A percentile compares a stretch with the other conserved stretches of the same genome.
These are phyloP conservation scores for Leishmania guyanensis DNA, from an alignment of 208 protist genomes.

Conservation along the genomic window DNA sequence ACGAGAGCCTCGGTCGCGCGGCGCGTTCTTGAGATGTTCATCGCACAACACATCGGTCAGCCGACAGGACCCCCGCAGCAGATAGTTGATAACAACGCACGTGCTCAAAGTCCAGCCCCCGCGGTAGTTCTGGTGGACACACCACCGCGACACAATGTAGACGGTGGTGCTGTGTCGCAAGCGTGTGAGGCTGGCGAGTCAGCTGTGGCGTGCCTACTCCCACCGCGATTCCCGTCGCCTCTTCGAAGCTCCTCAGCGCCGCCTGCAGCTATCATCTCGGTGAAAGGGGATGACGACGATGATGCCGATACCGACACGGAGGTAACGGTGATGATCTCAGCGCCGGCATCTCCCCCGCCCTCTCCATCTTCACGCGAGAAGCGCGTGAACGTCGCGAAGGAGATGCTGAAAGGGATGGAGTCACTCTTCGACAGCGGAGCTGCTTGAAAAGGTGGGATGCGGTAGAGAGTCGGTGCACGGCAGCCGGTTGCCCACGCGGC, in stretches of 20 bases:
- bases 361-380: conserved; percentile 2
- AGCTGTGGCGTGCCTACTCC: not conserved
- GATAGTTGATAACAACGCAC: not conserved
- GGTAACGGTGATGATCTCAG: not conserved
- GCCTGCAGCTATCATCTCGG: not conserved
- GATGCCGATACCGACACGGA: not conserved
- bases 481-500: not conserved
- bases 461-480: not conserved
- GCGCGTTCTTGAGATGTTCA: conserved; percentile 8
- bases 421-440: conserved; percentile 14
- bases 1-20: not conserved
- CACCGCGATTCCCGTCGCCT: not conserved
- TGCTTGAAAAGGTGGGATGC: not conserved
- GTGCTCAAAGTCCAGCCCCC: not conserved
- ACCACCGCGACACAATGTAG: not conserved
- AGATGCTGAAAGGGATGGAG: conserved; percentile 28
- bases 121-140: not conserved
- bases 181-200: not conserved
- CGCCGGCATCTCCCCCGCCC: not conserved
- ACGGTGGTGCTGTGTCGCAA: not conserved
- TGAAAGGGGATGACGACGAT: not conserved
- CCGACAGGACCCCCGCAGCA: not conserved
- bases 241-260: not conserved
- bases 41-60: conserved; percentile 1
- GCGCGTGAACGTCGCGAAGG: conserved; percentile 25